Evolutionary conservation across 148 eudicot species (phyloP), one percentile per base, ranked within the genome.

Genomic region (Camellia sinensis): DNA sequence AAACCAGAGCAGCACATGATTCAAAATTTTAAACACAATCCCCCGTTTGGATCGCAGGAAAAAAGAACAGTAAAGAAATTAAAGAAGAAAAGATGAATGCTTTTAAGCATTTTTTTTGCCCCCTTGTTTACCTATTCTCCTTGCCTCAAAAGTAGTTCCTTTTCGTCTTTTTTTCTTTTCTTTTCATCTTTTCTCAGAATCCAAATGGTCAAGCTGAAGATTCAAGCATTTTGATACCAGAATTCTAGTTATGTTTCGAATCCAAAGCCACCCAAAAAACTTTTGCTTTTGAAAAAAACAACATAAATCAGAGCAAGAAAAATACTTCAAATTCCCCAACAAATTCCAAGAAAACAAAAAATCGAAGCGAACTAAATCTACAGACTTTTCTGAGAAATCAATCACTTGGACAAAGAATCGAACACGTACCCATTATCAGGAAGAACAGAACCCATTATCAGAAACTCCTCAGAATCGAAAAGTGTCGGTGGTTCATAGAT

Each of bases 401-500:
- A 37, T 48, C n/a, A 45, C 5, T 76, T 12, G 29, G 66, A 68
- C 18, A 59, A 44, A 71, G 12, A 69, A 21, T 56, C 22, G 48
- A 71, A 45, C 44, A 68, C 74, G 8, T 78, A 78, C 77, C 65
- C n/a, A 21, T n/a, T 6, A 18, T 19, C 75, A 71, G 60, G 45
- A 71, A 63, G 10, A 61, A 18, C 21, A 17, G 62, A 66, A 78
- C 57, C 37, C 80, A 37, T 37, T 53, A 72, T 13, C 18, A 45
- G 43, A 12, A 72, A 72, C 60, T 78, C 48, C 10, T 63, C 21
- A 11, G 14, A 63, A 76, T n/a, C 19, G 43, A 11, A 21, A 76
- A 12, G 53, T 78, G 81, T 78, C 81, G 81, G 75, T 78, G 17
- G 57, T 52, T 11, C 48, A 22, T 46, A 41, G 64, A 71, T 65